These are phyloP conservation scores for Cadophora malorum DNA, from an alignment of 2,329 filamentous ascomycete species.

Conservation along the genomic window DNA sequence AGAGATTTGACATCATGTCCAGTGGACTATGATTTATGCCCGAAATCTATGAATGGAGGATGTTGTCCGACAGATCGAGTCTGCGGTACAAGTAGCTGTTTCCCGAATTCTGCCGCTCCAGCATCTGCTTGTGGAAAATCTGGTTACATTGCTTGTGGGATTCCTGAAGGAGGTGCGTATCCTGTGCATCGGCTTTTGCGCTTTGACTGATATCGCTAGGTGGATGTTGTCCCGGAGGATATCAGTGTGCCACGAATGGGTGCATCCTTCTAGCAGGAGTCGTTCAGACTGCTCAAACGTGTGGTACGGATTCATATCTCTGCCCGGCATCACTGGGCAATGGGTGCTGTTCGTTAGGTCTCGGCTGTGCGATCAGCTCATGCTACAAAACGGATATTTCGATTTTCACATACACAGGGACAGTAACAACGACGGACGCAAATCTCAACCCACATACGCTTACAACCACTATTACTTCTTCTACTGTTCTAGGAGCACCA, in stretches of 20 bases:
- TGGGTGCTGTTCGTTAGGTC: conserved; percentile 59
- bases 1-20: conserved; percentile 39
- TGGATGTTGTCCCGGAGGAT: conserved; percentile 50
- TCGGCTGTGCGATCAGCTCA: conserved; percentile 54
- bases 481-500: conserved; percentile 47
- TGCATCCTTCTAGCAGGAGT: conserved; percentile 55
- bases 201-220: conserved; percentile 32
- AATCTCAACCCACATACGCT: conserved; percentile 49
- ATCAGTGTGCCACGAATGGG: conserved; percentile 52
- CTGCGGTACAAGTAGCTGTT: conserved; percentile 55
- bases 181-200: not conserved
- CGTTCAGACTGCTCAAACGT: conserved; percentile 50
- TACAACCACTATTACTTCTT: conserved; percentile 48
- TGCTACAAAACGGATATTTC: conserved; percentile 57
- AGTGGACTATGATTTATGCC: conserved; percentile 39
- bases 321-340: conserved; percentile 58
- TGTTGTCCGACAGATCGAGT: conserved; percentile 52
- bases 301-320: conserved; percentile 53
- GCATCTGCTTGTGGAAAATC: conserved; percentile 38
- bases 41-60: conserved; percentile 41
- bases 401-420: conserved; percentile 53
- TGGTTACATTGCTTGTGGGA: conserved; percentile 39
- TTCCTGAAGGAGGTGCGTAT: conserved; percentile 42
- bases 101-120: conserved; percentile 37
- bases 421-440: conserved; percentile 54